Conservation (phyloP, 257 asterid species). For the Linderniella brevidens region DNA sequence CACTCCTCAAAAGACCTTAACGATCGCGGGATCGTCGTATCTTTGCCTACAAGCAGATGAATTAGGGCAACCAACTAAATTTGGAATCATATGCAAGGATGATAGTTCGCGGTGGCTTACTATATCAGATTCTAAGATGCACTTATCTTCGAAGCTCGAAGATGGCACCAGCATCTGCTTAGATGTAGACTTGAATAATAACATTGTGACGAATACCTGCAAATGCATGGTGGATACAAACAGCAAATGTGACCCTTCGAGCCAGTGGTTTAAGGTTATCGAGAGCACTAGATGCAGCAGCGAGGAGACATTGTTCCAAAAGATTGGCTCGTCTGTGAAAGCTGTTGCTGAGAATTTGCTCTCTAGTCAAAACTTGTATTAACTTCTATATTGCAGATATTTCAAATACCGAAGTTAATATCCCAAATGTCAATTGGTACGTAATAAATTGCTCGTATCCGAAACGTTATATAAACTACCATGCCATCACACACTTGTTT, state of each 20-base stretch:
- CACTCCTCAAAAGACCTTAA: conserved; percentile 32
- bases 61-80: conserved; percentile 50
- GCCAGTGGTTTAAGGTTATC: conserved; percentile 52
- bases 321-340: background rate
- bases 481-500: no score
- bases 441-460: no score
- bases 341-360: background rate
- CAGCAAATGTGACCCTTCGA: conserved; percentile 35
- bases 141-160: conserved; percentile 27
- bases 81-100: conserved; percentile 37
- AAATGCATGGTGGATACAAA: conserved; percentile 28
- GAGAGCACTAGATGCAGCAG: conserved; percentile 16
- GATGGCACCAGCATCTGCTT: conserved; percentile 35
- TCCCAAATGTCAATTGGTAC: no score
- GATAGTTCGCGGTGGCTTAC: conserved; percentile 53
- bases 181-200: conserved; percentile 30
- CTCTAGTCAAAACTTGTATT: no score
- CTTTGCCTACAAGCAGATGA: conserved; percentile 57
- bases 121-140: conserved; percentile 51
- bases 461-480: no score
- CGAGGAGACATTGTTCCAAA: background rate
- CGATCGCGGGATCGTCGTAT: conserved; percentile 39
- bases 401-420: no score
- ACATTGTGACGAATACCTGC: conserved; percentile 29
- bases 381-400: no score